Percentiles rank a stretch among this genome's conserved stretches.
Conservation (phyloP, 2,329 filamentous ascomycete species). For the Penicillium concentricum region DNA sequence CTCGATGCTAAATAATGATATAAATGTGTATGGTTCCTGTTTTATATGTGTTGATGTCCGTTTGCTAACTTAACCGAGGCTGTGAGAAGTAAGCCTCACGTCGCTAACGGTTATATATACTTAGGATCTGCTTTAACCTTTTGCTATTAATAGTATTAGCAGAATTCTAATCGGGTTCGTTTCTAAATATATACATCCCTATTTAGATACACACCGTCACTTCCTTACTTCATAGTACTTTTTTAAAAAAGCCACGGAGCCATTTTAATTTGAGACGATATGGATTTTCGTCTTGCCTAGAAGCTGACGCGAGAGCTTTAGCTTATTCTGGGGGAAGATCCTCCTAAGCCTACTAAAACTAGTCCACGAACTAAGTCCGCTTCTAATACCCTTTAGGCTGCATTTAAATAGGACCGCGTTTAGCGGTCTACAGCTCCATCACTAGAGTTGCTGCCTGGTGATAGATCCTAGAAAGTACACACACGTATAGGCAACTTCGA, state of each 20-base stretch:
- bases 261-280: too few relatives aligned
- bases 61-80: too few relatives aligned
- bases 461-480: background rate
- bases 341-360: too few relatives aligned
- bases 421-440: background rate
- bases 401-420: conserved; percentile 3
- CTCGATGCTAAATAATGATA: background rate
- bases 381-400: too few relatives aligned
- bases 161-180: background rate
- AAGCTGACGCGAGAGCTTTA: background rate
- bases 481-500: background rate
- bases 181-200: background rate
- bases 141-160: background rate
- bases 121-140: background rate
- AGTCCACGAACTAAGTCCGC: too few relatives aligned
- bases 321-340: background rate
- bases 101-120: too few relatives aligned
- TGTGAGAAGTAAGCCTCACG: too few relatives aligned
- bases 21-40: background rate
- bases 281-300: background rate
- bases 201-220: too few relatives aligned
- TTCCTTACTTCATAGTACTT: too few relatives aligned
- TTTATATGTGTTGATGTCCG: background rate
- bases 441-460: background rate
- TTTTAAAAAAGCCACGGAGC: too few relatives aligned